Percentiles rank a stretch among this genome's conserved stretches.
Evolutionary conservation across 2,329 filamentous ascomycete species (phyloP).

Genomic region (Aphanocladium album): DNA sequence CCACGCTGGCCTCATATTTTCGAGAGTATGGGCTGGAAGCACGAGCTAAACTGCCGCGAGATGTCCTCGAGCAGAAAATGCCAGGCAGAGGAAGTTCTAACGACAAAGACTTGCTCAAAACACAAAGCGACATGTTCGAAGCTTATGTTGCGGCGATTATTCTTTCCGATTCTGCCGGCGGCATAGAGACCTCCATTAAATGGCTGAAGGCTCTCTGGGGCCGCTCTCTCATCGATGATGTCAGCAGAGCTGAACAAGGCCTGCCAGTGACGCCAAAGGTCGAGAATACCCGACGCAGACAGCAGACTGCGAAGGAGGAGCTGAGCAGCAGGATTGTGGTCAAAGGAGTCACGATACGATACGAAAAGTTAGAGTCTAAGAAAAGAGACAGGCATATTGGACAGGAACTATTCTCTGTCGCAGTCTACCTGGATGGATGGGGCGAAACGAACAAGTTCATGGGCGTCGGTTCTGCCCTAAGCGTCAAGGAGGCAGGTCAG

Average conservation of each 20-base stretch:
- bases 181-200: slow-evolving; percentile 53
- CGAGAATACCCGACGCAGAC: background rate
- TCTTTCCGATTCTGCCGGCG: slow-evolving; percentile 58
- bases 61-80: slow-evolving; percentile 28
- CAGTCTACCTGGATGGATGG: slow-evolving; percentile 62
- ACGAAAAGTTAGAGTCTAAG: slow-evolving; percentile 49
- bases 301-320: slow-evolving; percentile 26
- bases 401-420: slow-evolving; percentile 57
- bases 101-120: slow-evolving; percentile 59
- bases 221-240: slow-evolving; percentile 53
- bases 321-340: slow-evolving; percentile 41
- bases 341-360: slow-evolving; percentile 55
- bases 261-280: slow-evolving; percentile 17
- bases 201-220: slow-evolving; percentile 79
- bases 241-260: slow-evolving; percentile 33
- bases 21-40: slow-evolving; percentile 65
- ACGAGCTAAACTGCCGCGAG: slow-evolving; percentile 52
- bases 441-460: slow-evolving; percentile 59
- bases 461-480: slow-evolving; percentile 57
- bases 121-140: slow-evolving; percentile 83
- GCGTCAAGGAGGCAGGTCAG: slow-evolving; percentile 64
- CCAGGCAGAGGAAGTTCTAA: slow-evolving; percentile 27
- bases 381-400: slow-evolving; percentile 50
- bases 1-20: slow-evolving; percentile 67
- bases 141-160: slow-evolving; percentile 80